Evolutionary conservation across 176 grass and related monocot species (phyloP).

Genomic region (Stipa capillata): DNA sequence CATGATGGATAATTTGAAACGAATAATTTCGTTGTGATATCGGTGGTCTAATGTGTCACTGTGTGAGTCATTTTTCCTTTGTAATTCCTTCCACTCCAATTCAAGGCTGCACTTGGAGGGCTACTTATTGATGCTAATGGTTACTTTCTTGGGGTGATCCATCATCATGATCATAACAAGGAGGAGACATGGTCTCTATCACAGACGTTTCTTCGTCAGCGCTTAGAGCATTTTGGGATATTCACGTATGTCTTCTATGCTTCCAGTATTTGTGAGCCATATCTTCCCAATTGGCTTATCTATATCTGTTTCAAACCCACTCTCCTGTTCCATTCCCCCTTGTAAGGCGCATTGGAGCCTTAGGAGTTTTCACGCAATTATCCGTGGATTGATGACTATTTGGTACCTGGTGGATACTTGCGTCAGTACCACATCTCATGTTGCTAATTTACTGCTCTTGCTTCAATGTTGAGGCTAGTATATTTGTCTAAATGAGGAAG

Average conservation of each 20-base stretch:
- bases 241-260: neutral
- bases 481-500: neutral
- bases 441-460: neutral
- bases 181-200: neutral
- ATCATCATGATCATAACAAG: neutral
- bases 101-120: constrained; percentile 27
- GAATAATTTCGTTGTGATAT: neutral
- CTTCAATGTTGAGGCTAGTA: neutral
- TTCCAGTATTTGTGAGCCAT: neutral
- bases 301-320: neutral
- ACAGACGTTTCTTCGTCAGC: neutral
- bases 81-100: neutral
- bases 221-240: neutral
- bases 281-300: neutral
- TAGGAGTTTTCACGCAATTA: neutral
- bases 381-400: too few species aligned
- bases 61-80: neutral
- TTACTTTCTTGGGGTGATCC: neutral
- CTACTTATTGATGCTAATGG: neutral
- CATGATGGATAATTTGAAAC: neutral
- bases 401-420: neutral
- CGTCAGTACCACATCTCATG: neutral
- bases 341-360: neutral
- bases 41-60: neutral
- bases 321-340: neutral